These are phyloP conservation scores for Salvia miltiorrhiza DNA, from an alignment of 257 asterid genomes.

Conservation along the genomic window DNA sequence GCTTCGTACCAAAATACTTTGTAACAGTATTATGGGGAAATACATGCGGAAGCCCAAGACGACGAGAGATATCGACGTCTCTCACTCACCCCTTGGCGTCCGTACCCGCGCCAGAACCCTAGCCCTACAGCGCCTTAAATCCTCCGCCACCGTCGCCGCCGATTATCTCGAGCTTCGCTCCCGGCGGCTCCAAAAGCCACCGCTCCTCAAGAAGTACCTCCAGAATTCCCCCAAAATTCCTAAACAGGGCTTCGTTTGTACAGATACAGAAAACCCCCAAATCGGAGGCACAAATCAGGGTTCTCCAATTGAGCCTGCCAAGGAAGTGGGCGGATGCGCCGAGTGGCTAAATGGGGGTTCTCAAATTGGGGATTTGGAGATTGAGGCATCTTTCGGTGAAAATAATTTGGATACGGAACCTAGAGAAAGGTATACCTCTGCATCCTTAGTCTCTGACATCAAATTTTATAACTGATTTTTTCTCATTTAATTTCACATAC, in stretches of 20 bases:
- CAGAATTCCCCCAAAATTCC: slow-evolving; percentile 18
- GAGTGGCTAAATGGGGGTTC: slow-evolving; percentile 23
- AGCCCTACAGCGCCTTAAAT: slow-evolving; percentile 59
- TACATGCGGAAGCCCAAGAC: slow-evolving; percentile 53
- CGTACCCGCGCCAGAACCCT: slow-evolving; percentile 85
- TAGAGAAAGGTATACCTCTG: slow-evolving; percentile 42
- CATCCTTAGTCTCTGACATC: not conserved
- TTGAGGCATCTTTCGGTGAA: slow-evolving; percentile 56
- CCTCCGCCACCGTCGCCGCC: slow-evolving; percentile 13
- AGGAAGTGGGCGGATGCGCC: slow-evolving; percentile 13
- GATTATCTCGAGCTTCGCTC: slow-evolving; percentile 66
- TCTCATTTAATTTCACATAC: not conserved
- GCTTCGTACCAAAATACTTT: not conserved
- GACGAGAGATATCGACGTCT: slow-evolving; percentile 43
- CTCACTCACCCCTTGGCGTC: slow-evolving; percentile 63
- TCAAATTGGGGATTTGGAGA: slow-evolving; percentile 31
- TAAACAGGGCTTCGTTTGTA: slow-evolving; percentile 6
- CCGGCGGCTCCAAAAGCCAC: slow-evolving; percentile 51
- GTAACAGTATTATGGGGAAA: slow-evolving; percentile 46
- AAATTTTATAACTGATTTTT: not conserved
- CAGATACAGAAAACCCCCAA: slow-evolving; percentile 11
- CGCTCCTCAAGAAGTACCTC: slow-evolving; percentile 30
- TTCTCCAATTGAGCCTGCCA: slow-evolving; percentile 22
- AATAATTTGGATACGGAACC: slow-evolving; percentile 42
- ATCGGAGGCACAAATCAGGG: slow-evolving; percentile 17